These are phyloP conservation scores for Metschnikowia shivogae DNA, from an alignment of 805 yeast genomes.

Conservation along the genomic window DNA sequence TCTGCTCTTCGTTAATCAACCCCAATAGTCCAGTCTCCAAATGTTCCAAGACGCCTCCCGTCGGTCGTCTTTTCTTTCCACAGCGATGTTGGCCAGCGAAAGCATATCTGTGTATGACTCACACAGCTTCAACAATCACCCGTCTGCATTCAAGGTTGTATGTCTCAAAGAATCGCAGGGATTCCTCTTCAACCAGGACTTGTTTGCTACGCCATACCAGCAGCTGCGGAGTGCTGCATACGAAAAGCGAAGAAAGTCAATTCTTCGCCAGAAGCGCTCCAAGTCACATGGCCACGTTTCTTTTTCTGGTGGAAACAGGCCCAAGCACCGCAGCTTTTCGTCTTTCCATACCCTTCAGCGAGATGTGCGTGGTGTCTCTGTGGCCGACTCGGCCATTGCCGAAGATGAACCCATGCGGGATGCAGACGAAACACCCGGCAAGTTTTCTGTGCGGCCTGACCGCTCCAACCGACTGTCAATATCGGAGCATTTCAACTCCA, in stretches of 20 bases:
- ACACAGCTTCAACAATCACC: conserved; percentile 27
- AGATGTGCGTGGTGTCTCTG: neutral
- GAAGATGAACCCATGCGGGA: conserved; percentile 8
- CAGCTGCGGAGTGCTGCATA: conserved; percentile 42
- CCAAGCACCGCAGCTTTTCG: conserved; percentile 27
- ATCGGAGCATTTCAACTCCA: neutral
- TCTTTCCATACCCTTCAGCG: conserved; percentile 24
- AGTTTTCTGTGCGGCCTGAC: neutral
- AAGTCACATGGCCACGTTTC: conserved; percentile 11
- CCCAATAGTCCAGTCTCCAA: too few relatives aligned
- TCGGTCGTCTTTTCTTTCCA: conserved; percentile 45
- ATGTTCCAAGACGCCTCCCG: neutral
- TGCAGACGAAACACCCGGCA: neutral
- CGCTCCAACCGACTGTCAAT: neutral
- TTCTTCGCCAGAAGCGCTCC: conserved; percentile 9
- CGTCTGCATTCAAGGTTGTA: conserved; percentile 32
- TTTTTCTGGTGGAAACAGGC: conserved; percentile 1
- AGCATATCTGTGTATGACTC: conserved; percentile 51
- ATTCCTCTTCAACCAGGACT: conserved; percentile 70
- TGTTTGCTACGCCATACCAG: conserved; percentile 68
- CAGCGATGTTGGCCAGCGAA: conserved; percentile 55
- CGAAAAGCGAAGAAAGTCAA: conserved; percentile 26
- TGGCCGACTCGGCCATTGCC: conserved; percentile 7
- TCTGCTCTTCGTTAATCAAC: neutral
- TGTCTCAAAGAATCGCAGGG: conserved; percentile 65